A percentile compares a stretch with the other conserved stretches of the same genome.
Evolutionary conservation across 2,329 filamentous ascomycete species (phyloP).

Genomic region (Tolypocladium guangdongense): DNA sequence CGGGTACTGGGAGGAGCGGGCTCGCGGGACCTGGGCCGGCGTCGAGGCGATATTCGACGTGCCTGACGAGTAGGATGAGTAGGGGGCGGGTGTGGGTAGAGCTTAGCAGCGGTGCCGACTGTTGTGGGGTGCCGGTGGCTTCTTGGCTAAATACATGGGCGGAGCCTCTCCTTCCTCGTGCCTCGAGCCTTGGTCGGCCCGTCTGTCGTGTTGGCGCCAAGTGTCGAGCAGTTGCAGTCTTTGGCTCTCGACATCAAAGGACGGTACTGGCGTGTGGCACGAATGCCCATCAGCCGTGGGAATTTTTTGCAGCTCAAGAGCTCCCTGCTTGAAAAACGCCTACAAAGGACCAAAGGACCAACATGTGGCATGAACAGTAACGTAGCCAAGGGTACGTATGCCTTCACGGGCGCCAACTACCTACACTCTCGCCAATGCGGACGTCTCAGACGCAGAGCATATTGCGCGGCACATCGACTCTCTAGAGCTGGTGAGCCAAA

Average conservation of each 20-base stretch:
- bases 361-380: too few relatives aligned
- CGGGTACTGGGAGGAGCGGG: conserved; percentile 86
- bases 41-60: conserved; percentile 39
- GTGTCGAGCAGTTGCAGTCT: not conserved
- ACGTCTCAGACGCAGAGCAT: too few relatives aligned
- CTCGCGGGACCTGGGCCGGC: conserved; percentile 53
- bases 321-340: too few relatives aligned
- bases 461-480: too few relatives aligned
- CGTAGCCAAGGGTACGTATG: too few relatives aligned
- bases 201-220: not conserved
- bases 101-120: not conserved
- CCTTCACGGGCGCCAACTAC: too few relatives aligned
- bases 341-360: too few relatives aligned
- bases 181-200: not conserved
- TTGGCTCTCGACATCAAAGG: not conserved
- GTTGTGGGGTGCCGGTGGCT: not conserved
- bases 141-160: not conserved
- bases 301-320: too few relatives aligned
- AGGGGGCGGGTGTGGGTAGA: conserved; percentile 3
- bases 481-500: too few relatives aligned
- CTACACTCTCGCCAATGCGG: too few relatives aligned
- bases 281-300: too few relatives aligned
- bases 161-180: not conserved
- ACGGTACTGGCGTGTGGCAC: too few relatives aligned
- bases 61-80: conserved; percentile 15